Evolutionary conservation across 768 basidiomycete genomes (phyloP).

Genomic region (Mrakia hoshinonis): DNA sequence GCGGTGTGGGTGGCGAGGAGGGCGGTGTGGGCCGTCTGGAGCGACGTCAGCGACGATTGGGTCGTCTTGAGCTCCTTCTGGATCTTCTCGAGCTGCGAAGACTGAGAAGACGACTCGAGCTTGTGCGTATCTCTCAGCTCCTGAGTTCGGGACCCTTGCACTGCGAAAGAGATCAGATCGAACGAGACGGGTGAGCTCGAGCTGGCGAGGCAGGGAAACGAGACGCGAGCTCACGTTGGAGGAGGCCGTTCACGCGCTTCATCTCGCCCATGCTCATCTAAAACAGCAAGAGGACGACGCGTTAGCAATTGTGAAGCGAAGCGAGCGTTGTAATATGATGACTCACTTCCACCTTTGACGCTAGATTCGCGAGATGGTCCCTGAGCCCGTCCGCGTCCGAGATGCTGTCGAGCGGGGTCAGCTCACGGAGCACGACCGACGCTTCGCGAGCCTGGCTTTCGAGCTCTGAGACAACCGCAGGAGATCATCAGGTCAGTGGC

Average conservation of each 20-base stretch:
- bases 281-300: neutral
- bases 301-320: neutral
- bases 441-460: neutral
- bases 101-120: constrained; percentile 69
- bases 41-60: constrained; percentile 59
- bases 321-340: neutral
- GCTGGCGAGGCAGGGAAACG: neutral
- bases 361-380: constrained; percentile 61
- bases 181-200: neutral
- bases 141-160: constrained; percentile 72
- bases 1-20: constrained; percentile 43
- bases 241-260: constrained; percentile 59
- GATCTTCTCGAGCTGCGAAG: constrained; percentile 62
- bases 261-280: constrained; percentile 71
- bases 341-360: constrained; percentile 62
- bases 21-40: constrained; percentile 50
- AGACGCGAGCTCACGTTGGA: constrained; percentile 53
- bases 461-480: neutral
- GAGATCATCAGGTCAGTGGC: neutral
- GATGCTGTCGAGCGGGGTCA: constrained; percentile 62
- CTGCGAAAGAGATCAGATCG: constrained; percentile 43
- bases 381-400: constrained; percentile 59
- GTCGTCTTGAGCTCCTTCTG: constrained; percentile 55
- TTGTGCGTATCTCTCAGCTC: constrained; percentile 77
- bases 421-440: constrained; percentile 51